Base-by-base conservation (phyloP, 257 asterid genomes). In the Ilex aquifolium region DNA sequence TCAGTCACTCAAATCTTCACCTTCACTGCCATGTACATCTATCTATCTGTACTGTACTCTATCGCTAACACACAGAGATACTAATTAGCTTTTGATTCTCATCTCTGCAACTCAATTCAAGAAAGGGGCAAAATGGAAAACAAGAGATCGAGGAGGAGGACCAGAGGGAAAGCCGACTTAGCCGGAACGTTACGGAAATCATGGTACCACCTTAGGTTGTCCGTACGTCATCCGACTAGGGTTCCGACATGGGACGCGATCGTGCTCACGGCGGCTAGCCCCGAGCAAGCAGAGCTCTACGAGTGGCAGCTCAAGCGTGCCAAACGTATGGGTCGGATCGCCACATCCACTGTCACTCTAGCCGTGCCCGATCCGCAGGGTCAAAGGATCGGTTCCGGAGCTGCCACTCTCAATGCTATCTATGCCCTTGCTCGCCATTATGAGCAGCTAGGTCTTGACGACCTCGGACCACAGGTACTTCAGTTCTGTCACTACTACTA, bases 251-350 rank as follows among this genome's bases (percentile, higher is more conserved):
- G 99, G 97, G 97, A 87, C 76, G 97, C 94, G 62, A 77, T 92
- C 67, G 79, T 92, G 13, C 74, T 92, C 56, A 92, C 99, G n/a
- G 97, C 99, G 10, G 87, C 99, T 9, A 92, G 99, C 73, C 99
- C 97, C 27, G 94, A 89, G 67, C 99, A 92, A 72, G 96, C 97
- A 44, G 77, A 76, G 74, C 95, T 92, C 67, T 92, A 87, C 76
- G 67, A 80, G 61, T 87, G 90, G 96, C 99, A 92, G 76, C 94
- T 92, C 74, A 62, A 65, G 31, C 93, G 96, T 32, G 95, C 97
- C 65, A 87, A 89, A 75, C 80, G 96, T 10, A 66, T 82, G 78
- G 96, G 99, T 42, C 90, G 97, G 61, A 85, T 92, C 73, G 85
- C 95, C 14, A 65, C 84, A 9, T 74, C 88, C 59, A 89, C 99